Evolutionary conservation across 1,139 yeast species (phyloP), one percentile per base, ranked within the genome.

Genomic region (Scheffersomyces illinoinensis): DNA sequence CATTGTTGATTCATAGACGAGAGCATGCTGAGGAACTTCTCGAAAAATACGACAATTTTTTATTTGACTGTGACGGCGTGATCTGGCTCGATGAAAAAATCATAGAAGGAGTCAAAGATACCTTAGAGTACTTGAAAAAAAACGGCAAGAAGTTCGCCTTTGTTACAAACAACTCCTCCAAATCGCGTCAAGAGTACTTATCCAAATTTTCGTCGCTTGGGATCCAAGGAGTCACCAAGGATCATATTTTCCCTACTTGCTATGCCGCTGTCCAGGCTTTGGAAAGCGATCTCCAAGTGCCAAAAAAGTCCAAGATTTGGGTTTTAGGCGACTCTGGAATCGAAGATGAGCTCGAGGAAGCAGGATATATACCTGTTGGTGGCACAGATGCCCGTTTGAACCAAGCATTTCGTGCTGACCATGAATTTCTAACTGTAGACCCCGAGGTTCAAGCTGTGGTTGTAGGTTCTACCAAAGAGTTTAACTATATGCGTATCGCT

Each of bases 61-160:
- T 93, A 60, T 93, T 93, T 71, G 98, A 93, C 70, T 93, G 98
- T 74, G 98, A 93, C 71, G 98, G 93, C 0, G 98, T 93, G 8
- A 79, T 93, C 56, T 93, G 98, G 98, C 78, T 89, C 50, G 98
- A 97, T 18, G 84, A 85, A 56, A 85, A 83, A 54, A 73, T 89
- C 47, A 83, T 93, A 54, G 97, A 97, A 3, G 83, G 87, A 18
- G 89, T 90, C 17, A 78, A 77, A 23, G 93, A 91, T 66, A 85
- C 96, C 1, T 71, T 93, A 50, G 81, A 83, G 10, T 71, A 84
- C 60, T 76, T 93, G 61, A 76, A 86, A 58, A 62, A 76, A 4
- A 65, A 63, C 18, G 70, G 71, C 33, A 79, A 79, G 64, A 67
- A 69, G 50, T 68, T 68, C 54, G 78, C 73, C 6, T 79, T 77